A percentile compares a stretch with the other conserved stretches of the same genome.
phyloP scores from a whole-genome alignment of 2,329 filamentous ascomycete genomes.

The Hypoxylon sp. region DNA sequence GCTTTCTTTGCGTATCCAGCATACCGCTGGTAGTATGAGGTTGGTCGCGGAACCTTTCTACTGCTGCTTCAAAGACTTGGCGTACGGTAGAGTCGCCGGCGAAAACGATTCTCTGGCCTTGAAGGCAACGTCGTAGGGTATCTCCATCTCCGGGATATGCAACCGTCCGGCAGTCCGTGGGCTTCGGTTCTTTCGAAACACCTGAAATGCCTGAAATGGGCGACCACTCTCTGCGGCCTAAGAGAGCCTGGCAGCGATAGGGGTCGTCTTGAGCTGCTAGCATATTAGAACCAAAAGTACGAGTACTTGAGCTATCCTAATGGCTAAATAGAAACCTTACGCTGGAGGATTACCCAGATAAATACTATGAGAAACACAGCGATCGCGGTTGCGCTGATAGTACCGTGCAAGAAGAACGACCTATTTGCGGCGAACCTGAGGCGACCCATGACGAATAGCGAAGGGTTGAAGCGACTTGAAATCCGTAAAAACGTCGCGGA shows the following conservation, averaged over 20 bases:
- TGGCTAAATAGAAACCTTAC: neutral
- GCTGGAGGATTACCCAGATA: constrained; percentile 26
- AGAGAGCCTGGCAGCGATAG: constrained; percentile 44
- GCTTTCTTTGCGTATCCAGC: constrained; percentile 50
- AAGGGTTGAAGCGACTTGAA: constrained; percentile 12
- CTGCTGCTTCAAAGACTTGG: constrained; percentile 70
- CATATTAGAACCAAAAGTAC: constrained; percentile 29
- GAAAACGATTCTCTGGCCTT: constrained; percentile 65
- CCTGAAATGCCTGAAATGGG: constrained; percentile 18
- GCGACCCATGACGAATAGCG: constrained; percentile 41
- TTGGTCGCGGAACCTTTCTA: constrained; percentile 59
- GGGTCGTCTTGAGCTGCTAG: constrained; percentile 43
- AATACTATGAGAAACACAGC: constrained; percentile 29
- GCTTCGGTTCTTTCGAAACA: constrained; percentile 63
- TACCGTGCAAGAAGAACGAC: constrained; percentile 41
- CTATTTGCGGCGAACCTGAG: constrained; percentile 42
- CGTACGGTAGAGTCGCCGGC: constrained; percentile 70
- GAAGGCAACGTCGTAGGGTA: constrained; percentile 66
- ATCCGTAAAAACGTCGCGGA: constrained; percentile 18
- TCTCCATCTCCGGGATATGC: constrained; percentile 62
- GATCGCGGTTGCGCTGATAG: constrained; percentile 32
- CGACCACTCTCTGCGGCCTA: constrained; percentile 47
- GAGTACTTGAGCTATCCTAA: neutral
- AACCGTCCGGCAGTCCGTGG: constrained; percentile 69
- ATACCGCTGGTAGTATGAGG: constrained; percentile 47